phyloP scores from a whole-genome alignment of 352 stramenopile species.

The Phytopythium ostracodes region DNA sequence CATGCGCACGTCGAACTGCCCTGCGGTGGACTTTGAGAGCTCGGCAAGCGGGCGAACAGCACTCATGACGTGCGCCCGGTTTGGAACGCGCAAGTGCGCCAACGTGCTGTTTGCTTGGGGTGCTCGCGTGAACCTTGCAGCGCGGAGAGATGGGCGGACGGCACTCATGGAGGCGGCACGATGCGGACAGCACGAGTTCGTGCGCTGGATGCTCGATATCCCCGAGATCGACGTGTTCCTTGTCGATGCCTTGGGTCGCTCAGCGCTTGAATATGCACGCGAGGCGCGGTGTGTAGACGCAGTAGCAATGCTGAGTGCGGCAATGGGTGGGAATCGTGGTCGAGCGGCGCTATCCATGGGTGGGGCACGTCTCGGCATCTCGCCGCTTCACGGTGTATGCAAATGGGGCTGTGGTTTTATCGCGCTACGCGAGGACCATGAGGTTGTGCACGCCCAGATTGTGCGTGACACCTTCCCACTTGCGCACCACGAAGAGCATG shows the following conservation, averaged over 20 bases:
- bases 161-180: conserved; percentile 57
- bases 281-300: conserved; percentile 22
- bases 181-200: conserved; percentile 41
- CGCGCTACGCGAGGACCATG: conserved; percentile 21
- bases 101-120: conserved; percentile 50
- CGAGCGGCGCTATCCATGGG: conserved; percentile 23
- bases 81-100: conserved; percentile 45
- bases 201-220: conserved; percentile 50
- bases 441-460: conserved; percentile 18
- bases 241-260: conserved; percentile 25
- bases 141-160: conserved; percentile 27
- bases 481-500: conserved; percentile 32
- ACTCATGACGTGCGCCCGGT: conserved; percentile 34
- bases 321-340: conserved; percentile 39
- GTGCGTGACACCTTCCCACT: conserved; percentile 34
- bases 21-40: conserved; percentile 63
- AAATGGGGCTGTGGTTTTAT: conserved; percentile 70
- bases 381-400: conserved; percentile 46
- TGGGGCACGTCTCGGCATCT: conserved; percentile 6
- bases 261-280: conserved; percentile 42
- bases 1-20: conserved; percentile 40
- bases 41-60: conserved; percentile 35
- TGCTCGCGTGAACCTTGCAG: conserved; percentile 41
- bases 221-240: conserved; percentile 30
- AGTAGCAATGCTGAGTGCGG: conserved; percentile 32